Conservation (phyloP, 345 rosid genomes). For the Acer yangbiense region DNA sequence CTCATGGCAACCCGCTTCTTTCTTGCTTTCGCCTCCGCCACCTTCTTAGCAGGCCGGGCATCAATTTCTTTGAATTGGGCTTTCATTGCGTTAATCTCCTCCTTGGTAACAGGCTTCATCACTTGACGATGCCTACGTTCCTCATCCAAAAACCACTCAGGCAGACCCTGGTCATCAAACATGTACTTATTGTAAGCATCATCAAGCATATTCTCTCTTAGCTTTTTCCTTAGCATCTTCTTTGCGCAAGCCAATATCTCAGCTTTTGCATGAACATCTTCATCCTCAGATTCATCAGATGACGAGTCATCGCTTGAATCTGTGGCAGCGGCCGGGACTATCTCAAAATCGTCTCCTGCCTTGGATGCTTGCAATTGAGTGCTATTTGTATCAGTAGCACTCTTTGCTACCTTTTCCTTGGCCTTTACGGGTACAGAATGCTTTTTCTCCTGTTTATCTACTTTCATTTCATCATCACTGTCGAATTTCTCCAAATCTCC, state of each 20-base stretch:
- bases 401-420: slow-evolving; percentile 39
- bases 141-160: slow-evolving; percentile 89
- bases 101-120: slow-evolving; percentile 82
- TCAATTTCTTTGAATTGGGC: slow-evolving; percentile 91
- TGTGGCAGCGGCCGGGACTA: slow-evolving; percentile 74
- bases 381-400: slow-evolving; percentile 22
- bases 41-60: slow-evolving; percentile 95
- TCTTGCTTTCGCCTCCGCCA: slow-evolving; percentile 89
- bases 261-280: slow-evolving; percentile 63
- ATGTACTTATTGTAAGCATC: slow-evolving; percentile 82
- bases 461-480: slow-evolving; percentile 57
- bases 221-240: slow-evolving; percentile 92
- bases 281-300: slow-evolving; percentile 71
- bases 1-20: slow-evolving; percentile 74
- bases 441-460: slow-evolving; percentile 31
- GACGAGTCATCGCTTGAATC: slow-evolving; percentile 83
- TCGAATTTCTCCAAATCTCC: slow-evolving; percentile 63
- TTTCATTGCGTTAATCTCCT: slow-evolving; percentile 80
- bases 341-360: slow-evolving; percentile 68
- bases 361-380: slow-evolving; percentile 28
- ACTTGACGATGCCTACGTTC: slow-evolving; percentile 76
- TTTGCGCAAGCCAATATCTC: slow-evolving; percentile 90
- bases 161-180: slow-evolving; percentile 73
- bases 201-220: slow-evolving; percentile 77
- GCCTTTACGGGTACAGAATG: slow-evolving; percentile 22